These are phyloP conservation scores for Ilyonectria robusta DNA, from an alignment of 2,329 filamentous ascomycete genomes.

Conservation along the genomic window DNA sequence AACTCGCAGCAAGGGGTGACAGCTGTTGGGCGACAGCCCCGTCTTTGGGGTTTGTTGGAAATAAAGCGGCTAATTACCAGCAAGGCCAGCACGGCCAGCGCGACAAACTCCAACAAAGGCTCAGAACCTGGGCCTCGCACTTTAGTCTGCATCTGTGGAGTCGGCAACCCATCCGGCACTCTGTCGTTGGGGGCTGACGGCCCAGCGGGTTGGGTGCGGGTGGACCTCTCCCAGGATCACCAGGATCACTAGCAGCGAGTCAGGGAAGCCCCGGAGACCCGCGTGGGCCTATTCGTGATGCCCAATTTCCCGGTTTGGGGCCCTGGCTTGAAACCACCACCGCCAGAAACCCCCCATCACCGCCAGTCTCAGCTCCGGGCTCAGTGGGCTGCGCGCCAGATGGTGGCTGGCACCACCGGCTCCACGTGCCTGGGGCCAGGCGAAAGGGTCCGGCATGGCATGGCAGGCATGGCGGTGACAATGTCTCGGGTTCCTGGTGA, in stretches of 20 bases:
- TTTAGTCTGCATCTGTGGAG: slow-evolving; percentile 45
- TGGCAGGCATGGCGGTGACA: slow-evolving; percentile 43
- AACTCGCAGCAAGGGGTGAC: slow-evolving; percentile 1
- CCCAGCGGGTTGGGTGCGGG: slow-evolving; percentile 48
- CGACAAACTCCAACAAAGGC: background rate
- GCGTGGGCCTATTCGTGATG: slow-evolving; percentile 38
- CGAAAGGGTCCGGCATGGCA: slow-evolving; percentile 39
- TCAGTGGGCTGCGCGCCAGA: slow-evolving; percentile 30
- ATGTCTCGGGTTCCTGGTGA: slow-evolving; percentile 49
- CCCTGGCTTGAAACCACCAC: slow-evolving; percentile 44
- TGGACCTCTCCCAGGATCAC: slow-evolving; percentile 40
- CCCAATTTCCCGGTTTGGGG: slow-evolving; percentile 38
- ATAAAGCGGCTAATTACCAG: background rate
- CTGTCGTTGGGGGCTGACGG: slow-evolving; percentile 47
- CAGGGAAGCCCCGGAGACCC: slow-evolving; percentile 35
- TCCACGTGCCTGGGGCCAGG: slow-evolving; percentile 42
- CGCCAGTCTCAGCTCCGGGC: slow-evolving; percentile 44
- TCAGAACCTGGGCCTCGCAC: slow-evolving; percentile 36
- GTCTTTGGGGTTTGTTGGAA: slow-evolving; percentile 19
- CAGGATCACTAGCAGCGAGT: slow-evolving; percentile 42
- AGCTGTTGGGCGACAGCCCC: slow-evolving; percentile 15
- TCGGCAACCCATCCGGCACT: slow-evolving; percentile 51
- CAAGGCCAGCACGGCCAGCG: background rate
- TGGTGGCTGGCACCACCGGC: slow-evolving; percentile 42
- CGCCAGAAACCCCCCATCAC: slow-evolving; percentile 39